Evolutionary conservation across 805 yeast species (phyloP).

Genomic region (Zygosaccharomyces siamensis): DNA sequence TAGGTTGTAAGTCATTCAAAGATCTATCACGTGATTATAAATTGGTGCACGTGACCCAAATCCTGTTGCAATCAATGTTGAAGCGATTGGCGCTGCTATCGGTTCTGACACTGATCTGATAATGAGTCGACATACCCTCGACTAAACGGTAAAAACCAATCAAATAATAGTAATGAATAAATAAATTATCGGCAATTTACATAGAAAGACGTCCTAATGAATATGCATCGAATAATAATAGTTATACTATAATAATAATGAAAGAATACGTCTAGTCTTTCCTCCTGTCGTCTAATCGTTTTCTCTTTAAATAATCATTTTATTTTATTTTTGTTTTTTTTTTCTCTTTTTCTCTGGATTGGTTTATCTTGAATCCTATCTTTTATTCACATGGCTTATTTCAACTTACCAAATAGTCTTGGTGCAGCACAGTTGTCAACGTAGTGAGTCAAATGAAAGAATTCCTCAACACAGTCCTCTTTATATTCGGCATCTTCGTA

Average conservation of each 20-base stretch:
- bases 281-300: slow-evolving; percentile 5
- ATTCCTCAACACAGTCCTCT: slow-evolving; percentile 98
- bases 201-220: slow-evolving; percentile 7
- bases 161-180: slow-evolving; percentile 5
- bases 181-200: slow-evolving; percentile 8
- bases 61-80: not conserved
- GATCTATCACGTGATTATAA: not conserved
- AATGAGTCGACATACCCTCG: not conserved
- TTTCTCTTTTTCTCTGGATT: not conserved
- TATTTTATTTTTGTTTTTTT: not conserved
- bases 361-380: not conserved
- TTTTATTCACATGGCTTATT: slow-evolving; percentile 40
- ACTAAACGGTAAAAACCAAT: not conserved
- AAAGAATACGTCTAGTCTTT: slow-evolving; percentile 5
- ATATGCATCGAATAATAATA: slow-evolving; percentile 5
- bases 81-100: not conserved
- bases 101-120: not conserved
- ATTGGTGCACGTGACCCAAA: not conserved
- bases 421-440: slow-evolving; percentile 89
- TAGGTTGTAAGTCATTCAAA: not conserved
- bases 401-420: slow-evolving; percentile 78
- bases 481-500: slow-evolving; percentile 77
- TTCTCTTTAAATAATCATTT: not conserved
- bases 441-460: slow-evolving; percentile 94
- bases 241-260: not conserved